Base-by-base conservation (phyloP, 1,284 basidiomycete genomes). In the Ustilago lituana region DNA sequence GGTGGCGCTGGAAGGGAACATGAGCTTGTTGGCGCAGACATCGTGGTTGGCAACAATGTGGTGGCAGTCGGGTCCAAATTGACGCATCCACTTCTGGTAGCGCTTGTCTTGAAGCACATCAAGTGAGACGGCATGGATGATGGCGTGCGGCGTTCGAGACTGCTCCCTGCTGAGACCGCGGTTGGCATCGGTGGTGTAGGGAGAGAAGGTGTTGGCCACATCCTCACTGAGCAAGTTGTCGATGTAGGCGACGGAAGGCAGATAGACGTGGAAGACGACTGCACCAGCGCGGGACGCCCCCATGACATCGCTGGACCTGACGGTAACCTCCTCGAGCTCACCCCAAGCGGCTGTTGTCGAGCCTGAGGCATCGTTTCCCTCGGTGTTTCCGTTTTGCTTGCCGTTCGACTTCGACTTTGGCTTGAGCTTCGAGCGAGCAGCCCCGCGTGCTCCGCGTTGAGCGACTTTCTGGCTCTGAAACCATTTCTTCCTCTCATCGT, bases 1-100 rank as follows among this genome's bases (percentile, higher is more conserved):
- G 73, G 88, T 88, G 2, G 90, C 89, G 9, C 89, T 87, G 20
- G 88, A 89, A 0, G 88, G 89, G 77, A 92, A 94, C 14, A 89
- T 88, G 22, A 91, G 84, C 4, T 86, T 87, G 82, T 95, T 88
- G 5, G 88, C 83, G 36, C 84, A 84, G 52, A 89, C 84, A 60
- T 87, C 84, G 29, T 85, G 84, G 32, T 90, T 89, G 15, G 90
- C 85, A 38, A 67, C 33, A 55, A 81, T 44, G 54, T 67, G 48
- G 75, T 90, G 84, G n/a, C 86, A 86, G 24, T 85, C 82, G 3
- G 85, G 77, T 1, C 86, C 86, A 73, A 91, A 91, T 0, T 84
- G 84, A 22, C 84, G 82, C 86, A 93, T 89, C 85, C 94, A 94
- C 1, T 83, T 78, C 57, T 86, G 86, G 80, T 94, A 96, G 44